Evolutionary conservation across 1,139 yeast species (phyloP), one percentile per base, ranked within the genome.

Genomic region (Yamadazyma kanchanaburiensis): DNA sequence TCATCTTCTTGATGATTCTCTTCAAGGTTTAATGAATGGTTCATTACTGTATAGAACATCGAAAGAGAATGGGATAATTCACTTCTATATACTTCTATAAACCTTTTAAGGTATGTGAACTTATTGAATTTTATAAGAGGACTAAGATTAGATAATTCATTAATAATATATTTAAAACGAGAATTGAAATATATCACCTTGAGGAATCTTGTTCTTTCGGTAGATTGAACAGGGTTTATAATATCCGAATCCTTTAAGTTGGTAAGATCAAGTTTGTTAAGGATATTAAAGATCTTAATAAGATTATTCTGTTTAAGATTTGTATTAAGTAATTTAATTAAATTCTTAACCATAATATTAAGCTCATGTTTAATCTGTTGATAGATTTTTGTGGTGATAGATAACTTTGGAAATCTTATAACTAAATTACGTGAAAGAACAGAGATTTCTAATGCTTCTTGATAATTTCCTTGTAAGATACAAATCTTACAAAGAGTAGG

Each of bases 401-500:
- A 54, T 7, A 84, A 62, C 22, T 74, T 73, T 2, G 87, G 86
- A 53, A 81, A 89, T 34, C 94, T 64, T 15, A 80, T 73, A 1
- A 70, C 63, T 22, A 89, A 61, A 28, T 94, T 69, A 38, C 79
- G 74, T 0, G 84, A 76, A 48, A 84, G 77, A 25, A 81, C 71
- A 12, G 87, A 80, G 12, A 85, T 74, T 43, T 86, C 95, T 21
- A 89, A 70, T 5, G 96, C 88, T 47, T 88, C 96, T 24, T 88
- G 85, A 51, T 88, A 91, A 50, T 85, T 85, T 0, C 96, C 96
- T 32, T 84, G 83, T 31, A 77, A 67, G 5, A 88, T 86, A 55
- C 96, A 86, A n/a, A 89, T 77, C 32, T 78, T 71, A 24, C 94
- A 80, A 31, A 89, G 56, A 2, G 94, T 72, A 0, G 97, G 97